Base-by-base conservation (phyloP, 1,284 basidiomycete genomes). In the Ceratobasidium sp. region DNA sequence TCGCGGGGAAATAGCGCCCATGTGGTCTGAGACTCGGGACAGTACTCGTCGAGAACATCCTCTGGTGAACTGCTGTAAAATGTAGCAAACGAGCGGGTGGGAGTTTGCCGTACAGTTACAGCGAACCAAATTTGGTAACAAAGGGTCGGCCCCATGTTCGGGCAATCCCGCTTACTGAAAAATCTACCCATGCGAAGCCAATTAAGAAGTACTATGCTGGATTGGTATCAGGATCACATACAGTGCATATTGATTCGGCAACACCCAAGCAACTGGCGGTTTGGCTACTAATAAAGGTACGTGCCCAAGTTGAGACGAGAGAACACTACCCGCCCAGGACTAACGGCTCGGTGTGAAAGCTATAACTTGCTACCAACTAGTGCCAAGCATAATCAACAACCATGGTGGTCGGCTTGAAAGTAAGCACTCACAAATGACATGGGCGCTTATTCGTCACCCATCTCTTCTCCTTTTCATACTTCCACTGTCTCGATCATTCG, bases 381-480 rank as follows among this genome's bases (percentile, higher is more conserved):
- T 57, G 28, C 54, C 54, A 57, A 57, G 38, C 28, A 57, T 35
- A 32, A 18, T 28, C 30, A n/a, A n/a, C n/a, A n/a, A n/a, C n/a
- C n/a, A n/a, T n/a, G n/a, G n/a, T n/a, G n/a, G n/a, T n/a, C 54
- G n/a, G 38, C 18, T 30, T 30, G 13, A 35, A 35, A 57, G 21
- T 16, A 35, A 38, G n/a, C n/a, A 35, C 30, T 6, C 54, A 57
- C 54, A 35, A 35, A 35, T 35, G 21, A 8, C 49, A 21, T 66
- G 63, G 32, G 63, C 49, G 63, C 63, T 35, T 66, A 23, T 47
- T 54, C 43, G 35, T 47, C 49, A 54, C 30, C 44, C n/a, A n/a
- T n/a, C n/a, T n/a, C n/a, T n/a, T n/a, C n/a, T n/a, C n/a, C n/a
- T n/a, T n/a, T n/a, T n/a, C n/a, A n/a, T n/a, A n/a, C n/a, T n/a